Evolutionary conservation across 148 eudicot species (phyloP).

Genomic region (Cornus kousa): DNA sequence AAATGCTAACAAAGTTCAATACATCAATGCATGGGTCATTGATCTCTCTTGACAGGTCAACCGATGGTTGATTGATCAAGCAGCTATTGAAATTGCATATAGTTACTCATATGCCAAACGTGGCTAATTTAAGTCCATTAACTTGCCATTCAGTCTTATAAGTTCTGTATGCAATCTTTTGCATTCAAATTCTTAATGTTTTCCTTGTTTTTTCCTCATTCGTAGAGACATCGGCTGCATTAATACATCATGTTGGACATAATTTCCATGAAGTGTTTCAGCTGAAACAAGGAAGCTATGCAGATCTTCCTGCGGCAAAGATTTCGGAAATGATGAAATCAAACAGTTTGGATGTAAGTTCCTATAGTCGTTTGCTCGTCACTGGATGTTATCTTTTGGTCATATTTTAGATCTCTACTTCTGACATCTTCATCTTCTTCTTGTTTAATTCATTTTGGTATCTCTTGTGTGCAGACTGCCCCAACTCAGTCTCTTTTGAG

Average conservation of each 20-base stretch:
- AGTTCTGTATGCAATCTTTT: neutral
- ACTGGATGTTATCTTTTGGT: neutral
- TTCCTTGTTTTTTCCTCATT: neutral
- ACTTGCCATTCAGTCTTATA: neutral
- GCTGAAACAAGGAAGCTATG: constrained; percentile 60
- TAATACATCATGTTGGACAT: constrained; percentile 55
- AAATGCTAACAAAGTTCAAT: too few relatives aligned
- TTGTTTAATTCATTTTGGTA: constrained; percentile 5
- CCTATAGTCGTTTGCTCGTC: constrained; percentile 3
- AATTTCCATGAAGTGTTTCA: constrained; percentile 86
- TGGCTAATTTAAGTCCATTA: neutral
- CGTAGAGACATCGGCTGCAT: constrained; percentile 51
- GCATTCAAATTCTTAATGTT: neutral
- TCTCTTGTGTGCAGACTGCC: constrained; percentile 66
- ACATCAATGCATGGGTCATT: too few relatives aligned
- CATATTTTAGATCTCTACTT: neutral
- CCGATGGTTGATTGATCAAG: too few relatives aligned
- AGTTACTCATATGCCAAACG: neutral
- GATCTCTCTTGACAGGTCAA: too few relatives aligned
- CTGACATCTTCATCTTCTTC: constrained; percentile 8
- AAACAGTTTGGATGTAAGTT: constrained; percentile 79
- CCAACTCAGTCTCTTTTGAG: constrained; percentile 93
- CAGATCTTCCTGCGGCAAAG: constrained; percentile 73
- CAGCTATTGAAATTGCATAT: neutral
- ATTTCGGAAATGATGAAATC: constrained; percentile 87